Evolutionary conservation across 1,139 yeast genomes (phyloP).

Genomic region (Waltiozyma sp.): DNA sequence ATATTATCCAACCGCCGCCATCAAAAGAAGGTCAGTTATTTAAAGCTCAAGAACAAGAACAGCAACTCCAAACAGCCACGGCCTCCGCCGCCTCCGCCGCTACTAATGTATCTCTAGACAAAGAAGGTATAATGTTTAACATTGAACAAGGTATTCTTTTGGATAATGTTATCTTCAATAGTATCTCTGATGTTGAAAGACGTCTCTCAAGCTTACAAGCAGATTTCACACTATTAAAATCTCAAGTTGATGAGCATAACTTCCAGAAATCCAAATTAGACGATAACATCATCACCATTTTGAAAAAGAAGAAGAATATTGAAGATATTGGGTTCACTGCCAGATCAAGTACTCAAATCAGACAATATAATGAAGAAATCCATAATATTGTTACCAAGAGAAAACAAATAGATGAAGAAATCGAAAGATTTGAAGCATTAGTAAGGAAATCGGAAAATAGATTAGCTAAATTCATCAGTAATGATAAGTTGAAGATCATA

Average conservation of each 20-base stretch:
- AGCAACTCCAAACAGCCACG: too few species aligned
- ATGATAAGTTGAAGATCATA: background rate
- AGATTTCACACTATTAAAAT: background rate
- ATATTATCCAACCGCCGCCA: background rate
- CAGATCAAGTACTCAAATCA: background rate
- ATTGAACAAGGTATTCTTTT: background rate
- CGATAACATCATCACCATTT: background rate
- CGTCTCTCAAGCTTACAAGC: background rate
- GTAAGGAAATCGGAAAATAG: background rate
- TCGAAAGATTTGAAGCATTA: background rate
- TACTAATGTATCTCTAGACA: too few species aligned
- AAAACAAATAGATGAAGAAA: conserved; percentile 2
- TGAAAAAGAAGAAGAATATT: conserved; percentile 35
- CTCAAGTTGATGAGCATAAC: background rate
- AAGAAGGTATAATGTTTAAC: background rate
- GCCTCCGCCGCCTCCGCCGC: too few species aligned
- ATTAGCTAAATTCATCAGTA: background rate
- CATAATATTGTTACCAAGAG: conserved; percentile 1
- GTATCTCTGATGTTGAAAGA: background rate
- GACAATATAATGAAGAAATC: background rate
- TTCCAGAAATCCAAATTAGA: background rate
- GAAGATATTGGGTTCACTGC: conserved; percentile 18
- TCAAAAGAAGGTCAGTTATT: background rate
- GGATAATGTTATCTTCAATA: background rate
- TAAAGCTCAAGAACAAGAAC: too few species aligned